phyloP scores from a whole-genome alignment of 176 grass and related monocot species.

The Hsuehochloa calcarea region DNA sequence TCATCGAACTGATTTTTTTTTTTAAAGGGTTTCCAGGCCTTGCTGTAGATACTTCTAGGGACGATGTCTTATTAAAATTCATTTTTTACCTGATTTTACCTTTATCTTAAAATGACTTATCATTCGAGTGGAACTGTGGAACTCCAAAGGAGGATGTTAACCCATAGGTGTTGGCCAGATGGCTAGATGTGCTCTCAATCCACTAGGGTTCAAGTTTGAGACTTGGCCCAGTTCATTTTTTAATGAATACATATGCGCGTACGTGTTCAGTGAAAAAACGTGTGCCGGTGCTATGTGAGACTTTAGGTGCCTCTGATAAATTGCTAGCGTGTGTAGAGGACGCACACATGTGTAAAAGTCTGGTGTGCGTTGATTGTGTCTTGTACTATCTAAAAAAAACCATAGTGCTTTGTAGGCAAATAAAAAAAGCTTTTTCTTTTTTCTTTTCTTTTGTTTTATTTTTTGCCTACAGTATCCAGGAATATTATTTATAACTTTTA shows the following conservation, averaged over 20 bases:
- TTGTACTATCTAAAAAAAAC: no score
- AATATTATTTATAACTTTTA: neutral
- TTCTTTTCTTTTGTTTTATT: neutral
- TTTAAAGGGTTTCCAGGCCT: neutral
- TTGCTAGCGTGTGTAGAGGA: no score
- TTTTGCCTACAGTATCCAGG: neutral
- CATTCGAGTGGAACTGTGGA: neutral
- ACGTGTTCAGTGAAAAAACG: no score
- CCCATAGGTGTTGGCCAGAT: neutral
- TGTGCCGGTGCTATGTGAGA: no score
- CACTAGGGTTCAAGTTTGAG: no score
- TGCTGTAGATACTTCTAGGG: neutral
- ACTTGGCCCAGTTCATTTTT: no score
- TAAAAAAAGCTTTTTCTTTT: no score
- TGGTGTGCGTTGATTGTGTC: no score
- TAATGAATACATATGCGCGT: no score
- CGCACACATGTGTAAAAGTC: no score
- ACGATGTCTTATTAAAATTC: neutral
- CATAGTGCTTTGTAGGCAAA: neutral
- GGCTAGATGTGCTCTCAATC: no score
- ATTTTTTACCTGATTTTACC: neutral
- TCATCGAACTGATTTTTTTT: neutral
- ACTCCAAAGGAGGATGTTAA: neutral
- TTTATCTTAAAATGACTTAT: neutral
- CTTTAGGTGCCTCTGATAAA: no score